Percentiles rank a stretch among this genome's conserved stretches.
phyloP scores from a whole-genome alignment of 768 basidiomycete genomes.

The Termitomyces sp. region DNA sequence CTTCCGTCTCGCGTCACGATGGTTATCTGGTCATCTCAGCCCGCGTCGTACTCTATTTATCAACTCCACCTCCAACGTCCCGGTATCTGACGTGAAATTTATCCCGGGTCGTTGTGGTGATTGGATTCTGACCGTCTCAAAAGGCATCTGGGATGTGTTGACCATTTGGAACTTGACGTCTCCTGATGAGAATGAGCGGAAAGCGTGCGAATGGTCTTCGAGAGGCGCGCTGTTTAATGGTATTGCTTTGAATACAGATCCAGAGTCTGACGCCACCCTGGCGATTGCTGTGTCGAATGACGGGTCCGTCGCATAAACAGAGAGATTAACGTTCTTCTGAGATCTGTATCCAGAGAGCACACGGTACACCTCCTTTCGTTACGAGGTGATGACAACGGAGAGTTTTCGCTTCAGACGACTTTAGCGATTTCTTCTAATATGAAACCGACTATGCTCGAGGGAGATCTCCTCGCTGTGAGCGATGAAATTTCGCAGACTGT shows the following conservation, averaged over 20 bases:
- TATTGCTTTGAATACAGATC: conserved; percentile 46
- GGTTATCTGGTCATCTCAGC: conserved; percentile 27
- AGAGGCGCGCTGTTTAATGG: conserved; percentile 50
- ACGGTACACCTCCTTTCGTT: conserved; percentile 32
- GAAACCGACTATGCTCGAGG: conserved; percentile 45
- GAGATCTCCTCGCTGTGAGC: conserved; percentile 50
- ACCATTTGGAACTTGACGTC: conserved; percentile 44
- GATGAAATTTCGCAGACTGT: conserved; percentile 48
- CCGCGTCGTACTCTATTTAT: conserved; percentile 18
- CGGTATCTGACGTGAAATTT: conserved; percentile 52
- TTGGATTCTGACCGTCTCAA: conserved; percentile 51
- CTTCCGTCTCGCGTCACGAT: conserved; percentile 44
- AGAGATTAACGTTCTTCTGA: conserved; percentile 14
- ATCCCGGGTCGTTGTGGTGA: conserved; percentile 39
- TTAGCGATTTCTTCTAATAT: conserved; percentile 35
- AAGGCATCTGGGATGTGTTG: conserved; percentile 58
- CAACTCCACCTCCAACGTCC: conserved; percentile 32
- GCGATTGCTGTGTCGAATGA: conserved; percentile 47
- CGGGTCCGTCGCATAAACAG: conserved; percentile 34
- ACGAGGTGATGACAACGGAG: background rate
- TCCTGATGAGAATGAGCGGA: conserved; percentile 11
- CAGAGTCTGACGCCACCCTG: conserved; percentile 39
- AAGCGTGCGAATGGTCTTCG: conserved; percentile 49
- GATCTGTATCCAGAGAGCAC: conserved; percentile 20
- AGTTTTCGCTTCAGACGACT: conserved; percentile 25